Evolutionary conservation across 2,329 filamentous ascomycete species (phyloP).

Genomic region (Chalaropsis thielavioides): DNA sequence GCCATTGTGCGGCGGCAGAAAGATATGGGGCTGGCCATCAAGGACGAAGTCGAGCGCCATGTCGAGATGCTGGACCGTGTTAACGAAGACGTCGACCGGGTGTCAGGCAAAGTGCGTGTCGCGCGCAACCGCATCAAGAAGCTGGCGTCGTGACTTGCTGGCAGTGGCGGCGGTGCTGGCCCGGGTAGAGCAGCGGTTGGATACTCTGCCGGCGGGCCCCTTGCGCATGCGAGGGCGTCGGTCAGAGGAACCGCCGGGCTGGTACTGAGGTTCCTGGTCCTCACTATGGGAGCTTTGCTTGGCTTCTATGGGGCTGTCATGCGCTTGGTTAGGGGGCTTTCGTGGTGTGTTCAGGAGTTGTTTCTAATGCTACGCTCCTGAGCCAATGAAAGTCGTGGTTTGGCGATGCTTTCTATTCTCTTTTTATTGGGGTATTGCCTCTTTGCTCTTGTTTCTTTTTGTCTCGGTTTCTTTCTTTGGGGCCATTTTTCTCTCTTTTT

Average conservation of each 20-base stretch:
- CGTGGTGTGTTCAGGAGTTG: constrained; percentile 17
- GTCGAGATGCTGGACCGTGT: constrained; percentile 54
- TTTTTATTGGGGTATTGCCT: not conserved
- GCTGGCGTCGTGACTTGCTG: constrained; percentile 32
- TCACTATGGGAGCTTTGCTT: constrained; percentile 16
- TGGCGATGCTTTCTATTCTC: not conserved
- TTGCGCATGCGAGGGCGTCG: constrained; percentile 3
- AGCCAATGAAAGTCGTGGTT: not conserved
- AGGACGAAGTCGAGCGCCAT: constrained; percentile 58
- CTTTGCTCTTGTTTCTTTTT: not conserved
- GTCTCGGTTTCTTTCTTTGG: not conserved
- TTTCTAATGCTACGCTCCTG: constrained; percentile 14
- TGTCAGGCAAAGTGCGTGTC: constrained; percentile 54
- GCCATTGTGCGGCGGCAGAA: constrained; percentile 58
- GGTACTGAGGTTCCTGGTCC: constrained; percentile 14
- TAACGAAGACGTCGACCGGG: constrained; percentile 50
- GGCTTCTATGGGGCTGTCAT: constrained; percentile 16
- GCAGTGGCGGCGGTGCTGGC: constrained; percentile 12
- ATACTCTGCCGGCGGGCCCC: not conserved
- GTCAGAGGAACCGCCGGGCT: constrained; percentile 9
- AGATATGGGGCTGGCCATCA: constrained; percentile 64
- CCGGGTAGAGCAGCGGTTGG: constrained; percentile 2
- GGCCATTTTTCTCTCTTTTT: not conserved
- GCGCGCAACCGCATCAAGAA: constrained; percentile 59
- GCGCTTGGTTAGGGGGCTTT: constrained; percentile 14